A percentile compares a stretch with the other conserved stretches of the same genome.
phyloP scores from a whole-genome alignment of 768 basidiomycete species.

The Russula abietina region DNA sequence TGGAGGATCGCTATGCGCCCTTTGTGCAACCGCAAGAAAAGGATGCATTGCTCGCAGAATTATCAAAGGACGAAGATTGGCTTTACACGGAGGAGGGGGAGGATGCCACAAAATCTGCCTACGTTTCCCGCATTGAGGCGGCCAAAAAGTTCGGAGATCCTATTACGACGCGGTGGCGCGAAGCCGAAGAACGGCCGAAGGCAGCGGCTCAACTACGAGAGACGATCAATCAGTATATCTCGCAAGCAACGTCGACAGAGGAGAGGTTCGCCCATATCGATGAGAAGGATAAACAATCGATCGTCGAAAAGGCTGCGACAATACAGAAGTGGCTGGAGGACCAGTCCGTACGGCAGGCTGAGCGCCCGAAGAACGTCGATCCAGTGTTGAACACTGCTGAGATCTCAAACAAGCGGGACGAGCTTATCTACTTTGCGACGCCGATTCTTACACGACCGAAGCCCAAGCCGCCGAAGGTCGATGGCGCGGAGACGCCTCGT shows the following conservation, averaged over 20 bases:
- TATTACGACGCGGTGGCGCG: conserved; percentile 75
- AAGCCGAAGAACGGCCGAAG: conserved; percentile 72
- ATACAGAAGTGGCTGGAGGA: conserved; percentile 96
- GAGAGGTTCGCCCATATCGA: conserved; percentile 89
- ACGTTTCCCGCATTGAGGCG: conserved; percentile 73
- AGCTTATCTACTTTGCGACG: conserved; percentile 81
- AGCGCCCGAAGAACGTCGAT: conserved; percentile 84
- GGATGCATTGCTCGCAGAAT: conserved; percentile 58
- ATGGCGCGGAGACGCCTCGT: conserved; percentile 71
- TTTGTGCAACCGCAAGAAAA: conserved; percentile 77
- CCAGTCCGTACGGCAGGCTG: conserved; percentile 77
- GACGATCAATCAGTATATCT: conserved; percentile 79
- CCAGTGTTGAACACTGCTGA: conserved; percentile 77
- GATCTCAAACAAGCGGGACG: conserved; percentile 87
- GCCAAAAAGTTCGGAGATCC: conserved; percentile 87
- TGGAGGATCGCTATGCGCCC: conserved; percentile 78
- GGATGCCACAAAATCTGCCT: conserved; percentile 93
- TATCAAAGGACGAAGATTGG: conserved; percentile 89
- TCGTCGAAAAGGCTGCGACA: conserved; percentile 87
- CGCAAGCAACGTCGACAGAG: conserved; percentile 74
- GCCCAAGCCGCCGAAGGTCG: conserved; percentile 72
- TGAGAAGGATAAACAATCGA: conserved; percentile 76
- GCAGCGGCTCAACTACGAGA: conserved; percentile 76
- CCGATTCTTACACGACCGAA: conserved; percentile 90
- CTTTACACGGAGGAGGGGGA: conserved; percentile 95